phyloP scores from a whole-genome alignment of 352 stramenopile species.

The Globisporangium echinulatum region DNA sequence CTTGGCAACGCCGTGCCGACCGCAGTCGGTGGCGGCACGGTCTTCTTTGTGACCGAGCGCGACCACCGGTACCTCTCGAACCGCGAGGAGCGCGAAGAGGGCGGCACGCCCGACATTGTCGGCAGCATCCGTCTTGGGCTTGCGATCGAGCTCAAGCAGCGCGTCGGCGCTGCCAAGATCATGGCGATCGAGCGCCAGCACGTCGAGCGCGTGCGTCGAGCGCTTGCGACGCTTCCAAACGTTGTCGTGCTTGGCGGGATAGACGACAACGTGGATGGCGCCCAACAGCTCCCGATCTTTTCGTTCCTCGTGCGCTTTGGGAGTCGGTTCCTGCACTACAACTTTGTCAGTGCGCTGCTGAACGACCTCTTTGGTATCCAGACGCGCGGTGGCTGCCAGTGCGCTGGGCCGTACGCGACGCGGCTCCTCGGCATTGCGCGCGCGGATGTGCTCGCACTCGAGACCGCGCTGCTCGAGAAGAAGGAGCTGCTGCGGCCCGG shows the following conservation, averaged over 20 bases:
- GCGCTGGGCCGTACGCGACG: conserved; percentile 92
- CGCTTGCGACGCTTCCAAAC: conserved; percentile 40
- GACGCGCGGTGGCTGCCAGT: conserved; percentile 47
- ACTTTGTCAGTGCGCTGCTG: conserved; percentile 96
- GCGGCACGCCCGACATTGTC: conserved; percentile 93
- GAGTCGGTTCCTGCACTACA: conserved; percentile 94
- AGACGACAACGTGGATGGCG: conserved; percentile 18
- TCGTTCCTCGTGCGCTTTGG: conserved; percentile 91
- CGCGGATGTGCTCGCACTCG: conserved; percentile 53
- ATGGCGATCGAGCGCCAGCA: conserved; percentile 40
- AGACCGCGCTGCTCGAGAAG: conserved; percentile 83
- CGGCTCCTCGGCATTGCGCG: conserved; percentile 87
- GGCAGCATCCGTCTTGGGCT: conserved; percentile 91
- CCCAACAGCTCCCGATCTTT: conserved; percentile 87
- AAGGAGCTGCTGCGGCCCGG: conserved; percentile 93
- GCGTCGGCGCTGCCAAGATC: conserved; percentile 43
- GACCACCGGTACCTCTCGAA: conserved; percentile 74
- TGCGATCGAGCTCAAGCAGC: conserved; percentile 87
- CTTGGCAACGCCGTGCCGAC: conserved; percentile 55
- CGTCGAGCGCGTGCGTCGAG: conserved; percentile 26
- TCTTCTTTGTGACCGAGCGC: conserved; percentile 52
- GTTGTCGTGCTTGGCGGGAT: conserved; percentile 87
- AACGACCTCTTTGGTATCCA: conserved; percentile 98
- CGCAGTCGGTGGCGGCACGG: conserved; percentile 35
- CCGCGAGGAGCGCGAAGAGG: conserved; percentile 87